Percentiles rank a stretch among this genome's conserved stretches.
Evolutionary conservation across 225 moss, liverwort and hornwort genomes (phyloP).

Genomic region (Ulota crispa): DNA sequence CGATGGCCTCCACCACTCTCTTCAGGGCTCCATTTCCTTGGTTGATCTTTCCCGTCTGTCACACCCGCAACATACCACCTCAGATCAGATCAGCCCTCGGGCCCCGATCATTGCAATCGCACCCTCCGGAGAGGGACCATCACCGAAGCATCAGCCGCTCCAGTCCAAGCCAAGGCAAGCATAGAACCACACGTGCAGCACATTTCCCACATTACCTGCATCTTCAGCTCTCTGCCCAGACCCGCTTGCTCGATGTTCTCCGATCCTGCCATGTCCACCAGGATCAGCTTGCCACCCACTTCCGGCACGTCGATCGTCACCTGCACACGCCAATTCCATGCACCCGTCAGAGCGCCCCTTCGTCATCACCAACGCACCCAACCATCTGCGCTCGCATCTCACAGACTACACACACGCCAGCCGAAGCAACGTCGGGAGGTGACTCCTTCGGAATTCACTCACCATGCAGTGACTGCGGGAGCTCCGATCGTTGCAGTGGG

Average conservation of each 20-base stretch:
- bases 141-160: not conserved
- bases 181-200: not conserved
- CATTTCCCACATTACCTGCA: slow-evolving; percentile 56
- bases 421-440: not conserved
- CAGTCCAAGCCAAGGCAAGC: not conserved
- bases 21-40: slow-evolving; percentile 92
- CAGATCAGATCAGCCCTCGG: not conserved
- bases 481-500: slow-evolving; percentile 83
- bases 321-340: slow-evolving; percentile 28
- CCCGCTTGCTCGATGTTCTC: slow-evolving; percentile 97
- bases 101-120: not conserved
- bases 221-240: slow-evolving; percentile 71
- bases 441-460: not conserved
- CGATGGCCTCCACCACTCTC: slow-evolving; percentile 94
- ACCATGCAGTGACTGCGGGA: slow-evolving; percentile 92
- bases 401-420: too few species aligned
- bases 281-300: slow-evolving; percentile 80
- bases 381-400: not conserved
- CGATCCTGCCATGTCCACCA: slow-evolving; percentile 97
- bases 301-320: slow-evolving; percentile 87
- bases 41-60: slow-evolving; percentile 91
- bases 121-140: not conserved
- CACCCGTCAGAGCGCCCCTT: not conserved
- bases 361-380: not conserved
- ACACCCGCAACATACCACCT: not conserved